Evolutionary conservation across 192 early-diverging fungal species (phyloP), one percentile per base, ranked within the genome.

Genomic region (Spizellomyces sp.): DNA sequence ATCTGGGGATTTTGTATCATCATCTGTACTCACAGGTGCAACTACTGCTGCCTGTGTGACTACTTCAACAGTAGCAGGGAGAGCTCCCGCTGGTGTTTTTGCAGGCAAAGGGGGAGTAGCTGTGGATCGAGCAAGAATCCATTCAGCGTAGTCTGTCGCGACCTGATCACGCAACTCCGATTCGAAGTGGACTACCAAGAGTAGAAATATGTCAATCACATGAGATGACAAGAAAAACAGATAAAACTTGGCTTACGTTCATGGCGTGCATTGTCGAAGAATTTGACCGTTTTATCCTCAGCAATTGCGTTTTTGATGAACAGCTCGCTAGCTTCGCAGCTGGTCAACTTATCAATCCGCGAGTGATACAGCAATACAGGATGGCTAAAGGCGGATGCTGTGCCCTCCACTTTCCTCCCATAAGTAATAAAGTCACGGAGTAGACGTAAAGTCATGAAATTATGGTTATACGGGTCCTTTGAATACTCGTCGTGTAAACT

Each of bases 391-490:
- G n/a, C 0, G n/a, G 54, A n/a, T 56, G 54, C 54, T 6, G n/a
- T 22, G n/a, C 7, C n/a, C 22, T 56, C 54, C 54, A 56, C n/a
- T 56, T 56, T 73, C 45, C 64, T 62, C 8, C 77, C 54, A 22
- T 56, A 56, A 5, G 22, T 85, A 57, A 89, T 71, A 4, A 66
- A 63, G 67, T 90, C 88, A 46, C 44, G 54, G n/a, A 56, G 74
- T 42, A 66, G 71, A 14, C 87, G 84, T 48, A 87, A 82, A 14
- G 77, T 76, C 15, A 88, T 76, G 36, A 88, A 71, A 62, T 89
- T 57, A 0, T 85, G 84, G 4, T 55, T 21, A 4, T 71, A 69
- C 52, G 85, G 78, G 6, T 73, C 66, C 43, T 69, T 68, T 58
- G 66, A 77, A 27, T 78, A 66, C 9, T 15, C 4, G 4, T 66